phyloP scores from a whole-genome alignment of 1,139 yeast genomes.

The Taphrina confusa region DNA sequence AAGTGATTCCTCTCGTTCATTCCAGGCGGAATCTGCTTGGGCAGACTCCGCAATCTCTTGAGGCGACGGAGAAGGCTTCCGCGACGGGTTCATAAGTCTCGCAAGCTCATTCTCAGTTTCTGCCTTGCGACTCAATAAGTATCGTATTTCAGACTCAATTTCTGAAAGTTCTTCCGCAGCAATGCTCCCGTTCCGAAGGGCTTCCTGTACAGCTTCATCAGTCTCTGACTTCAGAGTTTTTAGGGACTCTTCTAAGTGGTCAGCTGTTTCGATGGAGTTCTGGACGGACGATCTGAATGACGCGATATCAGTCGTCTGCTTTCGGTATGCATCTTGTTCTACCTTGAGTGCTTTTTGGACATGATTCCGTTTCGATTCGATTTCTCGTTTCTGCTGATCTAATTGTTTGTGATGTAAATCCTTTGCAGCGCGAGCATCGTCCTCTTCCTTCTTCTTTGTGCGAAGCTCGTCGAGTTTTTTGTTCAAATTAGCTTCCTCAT shows the following conservation, averaged over 20 bases:
- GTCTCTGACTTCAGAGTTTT: constrained; percentile 5
- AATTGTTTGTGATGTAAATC: constrained; percentile 55
- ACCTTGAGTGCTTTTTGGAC: constrained; percentile 43
- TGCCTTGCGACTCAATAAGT: constrained; percentile 23
- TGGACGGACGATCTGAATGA: constrained; percentile 7
- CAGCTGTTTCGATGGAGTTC: constrained; percentile 7
- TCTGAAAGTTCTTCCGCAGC: constrained; percentile 30
- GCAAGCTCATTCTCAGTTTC: constrained; percentile 27
- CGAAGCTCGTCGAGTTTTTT: constrained; percentile 52
- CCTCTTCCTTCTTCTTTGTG: constrained; percentile 54
- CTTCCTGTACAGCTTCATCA: constrained; percentile 11
- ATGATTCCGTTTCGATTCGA: constrained; percentile 47
- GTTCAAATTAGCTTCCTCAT: constrained; percentile 49
- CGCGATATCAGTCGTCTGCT: constrained; percentile 20
- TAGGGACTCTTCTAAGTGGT: constrained; percentile 1
- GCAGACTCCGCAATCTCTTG: constrained; percentile 20
- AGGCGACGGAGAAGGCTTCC: constrained; percentile 18
- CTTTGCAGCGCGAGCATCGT: constrained; percentile 53
- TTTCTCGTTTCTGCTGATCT: constrained; percentile 50
- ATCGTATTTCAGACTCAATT: constrained; percentile 30
- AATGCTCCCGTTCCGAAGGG: constrained; percentile 9
- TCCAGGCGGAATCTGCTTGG: constrained; percentile 14
- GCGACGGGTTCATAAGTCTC: constrained; percentile 7
- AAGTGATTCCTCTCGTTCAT: constrained; percentile 26
- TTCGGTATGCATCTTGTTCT: constrained; percentile 41